Conservation (phyloP, 1,284 basidiomycete species). For the Melampsora americana region DNA sequence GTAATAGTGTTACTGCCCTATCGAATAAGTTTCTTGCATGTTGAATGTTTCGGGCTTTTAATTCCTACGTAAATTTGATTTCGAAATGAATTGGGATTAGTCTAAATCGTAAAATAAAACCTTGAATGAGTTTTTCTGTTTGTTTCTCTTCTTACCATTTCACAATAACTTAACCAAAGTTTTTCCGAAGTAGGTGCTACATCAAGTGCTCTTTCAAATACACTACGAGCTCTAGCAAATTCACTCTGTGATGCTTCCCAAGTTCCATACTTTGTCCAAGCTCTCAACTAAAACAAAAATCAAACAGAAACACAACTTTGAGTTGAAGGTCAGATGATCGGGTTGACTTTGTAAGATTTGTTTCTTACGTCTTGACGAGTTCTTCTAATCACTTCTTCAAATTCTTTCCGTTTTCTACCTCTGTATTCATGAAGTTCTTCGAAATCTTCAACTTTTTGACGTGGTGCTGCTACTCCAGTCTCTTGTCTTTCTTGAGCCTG, state of each 20-base stretch:
- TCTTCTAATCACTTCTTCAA: constrained; percentile 88
- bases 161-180: constrained; percentile 94
- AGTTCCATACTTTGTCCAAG: constrained; percentile 64
- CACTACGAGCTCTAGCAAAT: constrained; percentile 81
- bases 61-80: constrained; percentile 60
- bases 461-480: constrained; percentile 80
- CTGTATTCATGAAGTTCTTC: constrained; percentile 96
- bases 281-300: constrained; percentile 53
- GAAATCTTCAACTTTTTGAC: constrained; percentile 90
- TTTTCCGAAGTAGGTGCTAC: constrained; percentile 84
- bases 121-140: constrained; percentile 18
- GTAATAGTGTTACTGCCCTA: constrained; percentile 89
- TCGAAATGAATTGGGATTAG: not conserved
- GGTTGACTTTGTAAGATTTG: constrained; percentile 49
- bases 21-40: constrained; percentile 96
- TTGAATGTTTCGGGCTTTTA: constrained; percentile 93
- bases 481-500: constrained; percentile 96
- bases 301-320: not conserved
- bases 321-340: constrained; percentile 43
- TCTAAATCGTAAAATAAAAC: not conserved
- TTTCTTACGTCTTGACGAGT: constrained; percentile 82
- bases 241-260: constrained; percentile 94
- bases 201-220: constrained; percentile 94
- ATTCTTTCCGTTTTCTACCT: constrained; percentile 90
- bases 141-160: constrained; percentile 62